Evolutionary conservation across 768 basidiomycete genomes (phyloP), one percentile per base, ranked within the genome.

Genomic region (Aureoboletus auriporus): DNA sequence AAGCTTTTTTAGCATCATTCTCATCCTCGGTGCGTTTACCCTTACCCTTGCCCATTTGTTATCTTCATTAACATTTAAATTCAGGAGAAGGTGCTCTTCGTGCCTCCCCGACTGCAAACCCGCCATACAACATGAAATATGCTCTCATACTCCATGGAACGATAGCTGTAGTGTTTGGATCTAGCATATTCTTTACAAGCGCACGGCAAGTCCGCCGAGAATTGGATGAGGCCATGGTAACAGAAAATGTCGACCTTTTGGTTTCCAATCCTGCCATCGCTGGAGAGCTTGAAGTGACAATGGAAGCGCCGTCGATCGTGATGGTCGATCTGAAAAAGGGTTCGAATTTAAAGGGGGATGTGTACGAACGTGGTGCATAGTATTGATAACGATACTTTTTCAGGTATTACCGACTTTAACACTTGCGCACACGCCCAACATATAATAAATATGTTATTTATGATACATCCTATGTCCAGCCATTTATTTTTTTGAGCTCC

Each of bases 121-220:
- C 89, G 1, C 89, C 90, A 1, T 68, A 79, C 28, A 87, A 88
- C 65, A 88, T 93, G 86, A 78, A 65, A 29, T 69, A 72, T 11
- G 78, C 80, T 4, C 67, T 88, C 37, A 80, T 92, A 23, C 79
- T 93, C 60, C 79, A 84, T 26, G 88, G 79, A 3, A 63, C 69
- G 0, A 55, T 82, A 36, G 70, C 80, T 4, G 53, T 77, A 49
- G 65, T 52, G 2, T 60, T 72, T 10, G 69, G 72, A 30, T 46
- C 60, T 9, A 48, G 69, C 7, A 61, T 86, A 1, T 76, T 83
- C 57, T 68, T 82, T 38, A 45, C 86, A 27, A 71, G 68, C 23
- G 87, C 87, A 3, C 69, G 71, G 51, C 86, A 90, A 63, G 75
- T 67, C 23, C 75, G 89, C 39, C 77, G 85, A 50, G 74, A 74